phyloP scores from a whole-genome alignment of 148 eudicot species.

The Heliamphora exappendiculata region DNA sequence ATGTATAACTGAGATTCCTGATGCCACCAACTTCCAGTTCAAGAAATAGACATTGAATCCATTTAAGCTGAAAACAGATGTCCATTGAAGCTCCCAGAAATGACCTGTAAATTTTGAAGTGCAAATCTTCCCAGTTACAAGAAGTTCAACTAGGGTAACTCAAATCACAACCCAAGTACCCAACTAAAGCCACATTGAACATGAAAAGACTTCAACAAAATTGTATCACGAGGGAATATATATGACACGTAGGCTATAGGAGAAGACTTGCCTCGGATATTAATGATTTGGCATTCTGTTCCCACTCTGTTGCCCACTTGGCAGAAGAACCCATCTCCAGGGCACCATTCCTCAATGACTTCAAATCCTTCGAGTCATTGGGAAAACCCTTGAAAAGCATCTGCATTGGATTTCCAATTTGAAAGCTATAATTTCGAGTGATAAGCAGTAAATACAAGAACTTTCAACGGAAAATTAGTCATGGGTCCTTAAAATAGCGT shows the following conservation, averaged over 20 bases:
- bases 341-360: slow-evolving; percentile 51
- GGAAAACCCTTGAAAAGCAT: slow-evolving; percentile 88
- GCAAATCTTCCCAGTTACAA: neutral
- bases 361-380: slow-evolving; percentile 43
- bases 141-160: neutral
- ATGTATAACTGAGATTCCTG: neutral
- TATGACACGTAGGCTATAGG: neutral
- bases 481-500: too few species aligned
- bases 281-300: slow-evolving; percentile 74
- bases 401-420: slow-evolving; percentile 21
- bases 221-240: neutral
- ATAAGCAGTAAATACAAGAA: neutral
- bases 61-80: neutral
- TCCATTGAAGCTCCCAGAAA: neutral
- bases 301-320: slow-evolving; percentile 85
- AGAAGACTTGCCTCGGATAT: slow-evolving; percentile 43
- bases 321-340: slow-evolving; percentile 55
- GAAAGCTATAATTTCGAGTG: neutral
- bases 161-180: too few species aligned
- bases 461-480: too few species aligned
- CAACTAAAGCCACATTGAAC: too few species aligned
- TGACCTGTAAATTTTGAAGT: neutral
- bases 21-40: neutral
- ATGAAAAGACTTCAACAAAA: neutral
- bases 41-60: neutral